A percentile compares a stretch with the other conserved stretches of the same genome.
Evolutionary conservation across 805 yeast genomes (phyloP).

Genomic region (Vanderwaltozyma polyspora): DNA sequence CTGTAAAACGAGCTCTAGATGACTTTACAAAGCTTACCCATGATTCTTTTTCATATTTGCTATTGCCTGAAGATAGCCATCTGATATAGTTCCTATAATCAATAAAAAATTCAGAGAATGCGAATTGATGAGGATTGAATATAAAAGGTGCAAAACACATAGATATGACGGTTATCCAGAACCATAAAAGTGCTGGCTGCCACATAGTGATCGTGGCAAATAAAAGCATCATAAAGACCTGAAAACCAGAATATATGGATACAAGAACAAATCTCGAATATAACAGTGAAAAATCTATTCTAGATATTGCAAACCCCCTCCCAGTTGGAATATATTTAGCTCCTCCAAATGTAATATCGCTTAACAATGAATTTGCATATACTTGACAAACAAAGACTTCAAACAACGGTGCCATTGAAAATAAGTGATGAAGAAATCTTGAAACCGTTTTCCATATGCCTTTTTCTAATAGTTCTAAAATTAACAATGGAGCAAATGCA

Average conservation of each 20-base stretch:
- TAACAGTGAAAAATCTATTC: slow-evolving; percentile 59
- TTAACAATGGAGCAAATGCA: slow-evolving; percentile 75
- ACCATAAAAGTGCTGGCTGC: slow-evolving; percentile 64
- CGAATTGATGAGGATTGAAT: slow-evolving; percentile 70
- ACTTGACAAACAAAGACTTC: slow-evolving; percentile 94
- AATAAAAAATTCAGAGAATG: slow-evolving; percentile 55
- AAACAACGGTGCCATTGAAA: slow-evolving; percentile 79
- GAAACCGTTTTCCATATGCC: slow-evolving; percentile 66
- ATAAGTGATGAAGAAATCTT: slow-evolving; percentile 63
- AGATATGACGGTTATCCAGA: slow-evolving; percentile 61
- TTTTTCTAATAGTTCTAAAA: slow-evolving; percentile 81
- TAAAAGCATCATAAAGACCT: slow-evolving; percentile 54
- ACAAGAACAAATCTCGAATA: slow-evolving; percentile 67
- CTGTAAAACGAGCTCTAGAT: slow-evolving; percentile 82
- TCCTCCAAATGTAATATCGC: slow-evolving; percentile 79
- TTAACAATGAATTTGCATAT: slow-evolving; percentile 65
- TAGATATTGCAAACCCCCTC: slow-evolving; percentile 81
- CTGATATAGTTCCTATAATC: slow-evolving; percentile 53
- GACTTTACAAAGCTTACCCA: slow-evolving; percentile 71
- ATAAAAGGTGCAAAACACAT: slow-evolving; percentile 61
- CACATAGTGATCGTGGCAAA: slow-evolving; percentile 75
- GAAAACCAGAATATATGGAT: slow-evolving; percentile 70
- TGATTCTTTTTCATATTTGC: slow-evolving; percentile 52
- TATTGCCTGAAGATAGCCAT: slow-evolving; percentile 79
- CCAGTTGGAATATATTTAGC: slow-evolving; percentile 91